phyloP scores from a whole-genome alignment of 75 land plant species.

The Cunninghamia lanceolata region DNA sequence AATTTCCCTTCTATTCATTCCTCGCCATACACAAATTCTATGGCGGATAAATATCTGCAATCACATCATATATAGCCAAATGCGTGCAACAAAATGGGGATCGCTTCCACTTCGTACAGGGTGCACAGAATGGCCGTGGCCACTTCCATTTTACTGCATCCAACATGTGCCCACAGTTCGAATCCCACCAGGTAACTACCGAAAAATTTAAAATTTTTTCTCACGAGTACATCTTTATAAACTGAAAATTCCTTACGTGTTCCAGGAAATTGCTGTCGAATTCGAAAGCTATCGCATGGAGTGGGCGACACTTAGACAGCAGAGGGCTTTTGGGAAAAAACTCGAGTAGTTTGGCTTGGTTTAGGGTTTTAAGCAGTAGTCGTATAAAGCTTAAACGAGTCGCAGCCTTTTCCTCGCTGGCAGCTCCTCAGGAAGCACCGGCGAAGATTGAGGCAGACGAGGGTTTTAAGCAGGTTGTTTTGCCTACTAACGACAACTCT shows the following conservation, averaged over 20 bases:
- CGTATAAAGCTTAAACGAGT: slow-evolving; percentile 8
- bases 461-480: slow-evolving; percentile 21
- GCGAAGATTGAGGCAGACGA: slow-evolving; percentile 16
- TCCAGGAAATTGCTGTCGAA: slow-evolving; percentile 9
- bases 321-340: background rate
- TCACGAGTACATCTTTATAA: background rate
- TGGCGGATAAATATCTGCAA: background rate
- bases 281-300: background rate
- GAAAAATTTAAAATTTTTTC: no score
- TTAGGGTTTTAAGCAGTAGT: background rate
- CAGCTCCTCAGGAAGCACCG: slow-evolving; percentile 27
- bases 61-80: background rate
- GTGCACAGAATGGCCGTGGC: slow-evolving; percentile 5
- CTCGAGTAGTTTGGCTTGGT: background rate
- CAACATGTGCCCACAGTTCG: background rate
- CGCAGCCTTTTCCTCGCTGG: slow-evolving; percentile 24
- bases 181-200: background rate
- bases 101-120: background rate
- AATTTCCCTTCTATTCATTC: background rate
- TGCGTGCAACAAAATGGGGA: background rate
- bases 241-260: background rate
- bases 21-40: background rate
- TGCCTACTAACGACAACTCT: slow-evolving; percentile 84
- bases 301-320: background rate
- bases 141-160: background rate